These are phyloP conservation scores for Ophiostoma ips DNA, from an alignment of 2,329 filamentous ascomycete species.

Conservation along the genomic window DNA sequence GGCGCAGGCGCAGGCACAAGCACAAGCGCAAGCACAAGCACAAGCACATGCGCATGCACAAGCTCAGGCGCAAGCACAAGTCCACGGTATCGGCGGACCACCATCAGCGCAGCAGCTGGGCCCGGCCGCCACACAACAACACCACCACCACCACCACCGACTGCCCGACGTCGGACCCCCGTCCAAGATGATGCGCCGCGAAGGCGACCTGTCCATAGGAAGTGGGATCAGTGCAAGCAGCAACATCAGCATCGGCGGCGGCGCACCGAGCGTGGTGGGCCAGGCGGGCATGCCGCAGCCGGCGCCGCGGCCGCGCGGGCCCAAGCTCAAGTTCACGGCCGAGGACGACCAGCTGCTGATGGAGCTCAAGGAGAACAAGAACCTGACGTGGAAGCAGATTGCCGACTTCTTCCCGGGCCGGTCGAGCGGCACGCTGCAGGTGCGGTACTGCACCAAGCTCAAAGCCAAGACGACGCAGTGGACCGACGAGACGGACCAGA, in stretches of 20 bases:
- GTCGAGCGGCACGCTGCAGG: constrained; percentile 80
- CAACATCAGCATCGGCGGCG: constrained; percentile 26
- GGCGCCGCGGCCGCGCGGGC: constrained; percentile 65
- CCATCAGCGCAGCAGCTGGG: neutral
- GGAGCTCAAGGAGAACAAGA: constrained; percentile 87
- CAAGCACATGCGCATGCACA: constrained; percentile 25
- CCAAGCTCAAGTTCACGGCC: constrained; percentile 86
- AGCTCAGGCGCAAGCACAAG: too few relatives aligned
- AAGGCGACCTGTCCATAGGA: constrained; percentile 26
- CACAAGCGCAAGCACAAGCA: constrained; percentile 15
- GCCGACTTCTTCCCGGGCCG: constrained; percentile 89
- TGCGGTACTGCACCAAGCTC: constrained; percentile 87
- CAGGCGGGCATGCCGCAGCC: constrained; percentile 77
- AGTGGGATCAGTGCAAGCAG: constrained; percentile 20
- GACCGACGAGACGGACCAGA: constrained; percentile 80
- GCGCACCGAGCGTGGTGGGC: constrained; percentile 74
- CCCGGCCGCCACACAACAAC: constrained; percentile 33
- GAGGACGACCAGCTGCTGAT: constrained; percentile 82
- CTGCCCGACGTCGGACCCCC: constrained; percentile 59
- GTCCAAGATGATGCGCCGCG: constrained; percentile 50
- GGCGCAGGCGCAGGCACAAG: constrained; percentile 24
- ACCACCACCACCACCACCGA: constrained; percentile 72
- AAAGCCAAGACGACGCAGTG: constrained; percentile 89
- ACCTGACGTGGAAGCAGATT: constrained; percentile 94
- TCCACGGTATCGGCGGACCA: neutral